Evolutionary conservation across 768 basidiomycete species (phyloP), one percentile per base, ranked within the genome.

Genomic region (Coprinopsis strossmayeri): DNA sequence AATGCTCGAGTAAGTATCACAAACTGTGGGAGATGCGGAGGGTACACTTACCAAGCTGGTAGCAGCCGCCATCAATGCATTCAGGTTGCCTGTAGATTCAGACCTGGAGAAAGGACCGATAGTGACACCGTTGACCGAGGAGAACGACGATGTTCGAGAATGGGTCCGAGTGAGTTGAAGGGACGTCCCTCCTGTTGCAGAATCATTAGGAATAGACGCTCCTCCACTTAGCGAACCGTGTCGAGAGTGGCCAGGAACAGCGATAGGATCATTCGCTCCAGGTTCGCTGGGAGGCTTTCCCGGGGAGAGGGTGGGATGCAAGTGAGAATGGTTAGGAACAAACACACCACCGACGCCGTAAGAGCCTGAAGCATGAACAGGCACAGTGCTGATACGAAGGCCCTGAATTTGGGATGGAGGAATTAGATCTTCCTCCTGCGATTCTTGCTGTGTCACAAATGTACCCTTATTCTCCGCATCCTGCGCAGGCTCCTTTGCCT

Each of bases 351-450:
- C 55, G 20, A 55, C 57, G 21, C 41, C 41, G 23, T 48, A 30
- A 9, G 57, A 40, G 15, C 39, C 44, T 32, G 55, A 47, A 40
- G 59, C 57, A 25, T 69, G 62, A 4, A 65, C 50, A 5, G 72
- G 68, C 0, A 66, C 57, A 0, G 77, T 83, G 26, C 69, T 72
- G 42, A 83, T 77, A 52, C 77, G 71, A 54, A 84, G 60, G 9
- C 82, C 80, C 44, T 81, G 79, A 30, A 83, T 75, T 50, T 75
- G 72, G 3, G 67, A 58, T 18, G 69, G 68, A 12, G 62, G 53
- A 12, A 69, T 61, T 28, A 67, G 48, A 27, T 60, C 48, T 12
- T 43, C 48, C 32, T 49, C 48, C 52, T 40, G 57, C 35, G 35
- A 13, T 34, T 61, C 55, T 4, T 64, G n/a, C n/a, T n/a, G n/a